These are phyloP conservation scores for Paramecium octaurelia DNA, from an alignment of 73 alveolate genomes.

Conservation along the genomic window DNA sequence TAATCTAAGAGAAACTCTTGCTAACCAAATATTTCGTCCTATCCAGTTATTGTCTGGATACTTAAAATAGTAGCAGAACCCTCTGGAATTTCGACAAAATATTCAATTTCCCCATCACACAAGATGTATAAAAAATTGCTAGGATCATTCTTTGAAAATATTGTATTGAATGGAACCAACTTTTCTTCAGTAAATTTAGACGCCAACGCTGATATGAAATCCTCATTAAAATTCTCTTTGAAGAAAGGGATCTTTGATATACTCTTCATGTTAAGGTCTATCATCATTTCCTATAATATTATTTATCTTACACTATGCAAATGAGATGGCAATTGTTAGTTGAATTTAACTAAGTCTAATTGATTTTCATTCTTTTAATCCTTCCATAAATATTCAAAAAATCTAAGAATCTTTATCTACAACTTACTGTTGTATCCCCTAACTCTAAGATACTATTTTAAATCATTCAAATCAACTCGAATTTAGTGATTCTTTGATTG, in stretches of 20 bases:
- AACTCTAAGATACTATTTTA: background rate
- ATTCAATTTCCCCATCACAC: conserved; percentile 25
- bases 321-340: background rate
- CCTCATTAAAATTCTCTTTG: background rate
- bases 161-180: background rate
- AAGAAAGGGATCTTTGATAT: background rate
- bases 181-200: background rate
- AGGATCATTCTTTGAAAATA: background rate
- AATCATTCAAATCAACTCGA: conserved; percentile 16
- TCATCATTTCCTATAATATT: conserved; percentile 40
- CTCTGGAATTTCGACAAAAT: conserved; percentile 1
- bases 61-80: background rate
- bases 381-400: conserved; percentile 28
- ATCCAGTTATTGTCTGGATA: background rate
- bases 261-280: conserved; percentile 27
- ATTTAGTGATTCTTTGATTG: background rate
- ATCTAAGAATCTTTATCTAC: background rate
- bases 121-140: conserved; percentile 22
- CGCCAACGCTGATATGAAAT: background rate
- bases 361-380: background rate
- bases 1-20: background rate
- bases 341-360: background rate
- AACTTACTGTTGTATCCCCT: background rate
- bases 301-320: background rate
- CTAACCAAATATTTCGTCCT: conserved; percentile 19